Evolutionary conservation across 495 filamentous ascomycete species (phyloP), one percentile per base, ranked within the genome.

Genomic region (Hypoxylon perforatum): DNA sequence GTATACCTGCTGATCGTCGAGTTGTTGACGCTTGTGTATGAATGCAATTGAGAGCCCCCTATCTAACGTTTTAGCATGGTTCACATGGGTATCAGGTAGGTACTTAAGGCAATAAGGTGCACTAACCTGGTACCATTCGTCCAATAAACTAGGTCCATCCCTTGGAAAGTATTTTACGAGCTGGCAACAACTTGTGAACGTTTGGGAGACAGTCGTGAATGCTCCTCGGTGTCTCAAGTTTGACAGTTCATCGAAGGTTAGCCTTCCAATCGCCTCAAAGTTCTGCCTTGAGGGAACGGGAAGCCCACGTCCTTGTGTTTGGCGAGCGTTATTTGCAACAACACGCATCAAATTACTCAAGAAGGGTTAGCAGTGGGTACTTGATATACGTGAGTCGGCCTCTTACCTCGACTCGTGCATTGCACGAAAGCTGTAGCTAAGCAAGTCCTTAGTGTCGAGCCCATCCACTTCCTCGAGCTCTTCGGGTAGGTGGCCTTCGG

Each of bases 391-490:
- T 28, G 6, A 9, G 7, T 35, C 1, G 44, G 23, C 10, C 44
- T 35, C 76, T 36, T 78, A 93, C 91, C 91, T 97, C 18, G 93
- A 91, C 73, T 98, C 95, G 53, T 96, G 93, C 18, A 97, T 80
- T 0, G 92, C 92, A 68, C 95, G 86, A 86, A 96, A 99, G 42
- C 90, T 94, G 71, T 97, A 99, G 28, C 93, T 97, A 45, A 98
- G 79, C 30, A 93, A 81, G 70, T 94, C 92, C 71, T 97, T 97
- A 0, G 93, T 94, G 46, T 88, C 85, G 0, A 87, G 75, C 2
- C 89, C 89, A 19, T 90, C 83, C n/a, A 81, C 78, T 9, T 85
- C 85, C 53, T 94, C 90, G 15, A 88, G 69, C 7, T 92, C 88
- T 63, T 91, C 86, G 1, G 92, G 90, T 1, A 91, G 79, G 75